phyloP scores from a whole-genome alignment of 306 rosid species.

The Calophaca sinica region DNA sequence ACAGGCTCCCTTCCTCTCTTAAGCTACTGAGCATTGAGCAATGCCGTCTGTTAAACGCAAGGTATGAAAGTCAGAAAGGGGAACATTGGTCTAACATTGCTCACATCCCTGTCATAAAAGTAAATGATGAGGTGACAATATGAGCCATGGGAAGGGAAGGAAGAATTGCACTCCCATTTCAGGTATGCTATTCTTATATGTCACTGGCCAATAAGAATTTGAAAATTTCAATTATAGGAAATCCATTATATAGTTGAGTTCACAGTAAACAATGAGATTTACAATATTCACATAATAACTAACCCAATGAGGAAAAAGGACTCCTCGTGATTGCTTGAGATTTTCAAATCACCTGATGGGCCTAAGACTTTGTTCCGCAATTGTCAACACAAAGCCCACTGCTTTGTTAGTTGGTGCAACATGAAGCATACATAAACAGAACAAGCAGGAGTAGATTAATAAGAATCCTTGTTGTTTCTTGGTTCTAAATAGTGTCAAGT shows the following conservation, averaged over 20 bases:
- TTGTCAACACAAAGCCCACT: background rate
- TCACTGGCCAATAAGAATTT: background rate
- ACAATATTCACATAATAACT: too few relatives aligned
- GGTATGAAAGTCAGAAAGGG: background rate
- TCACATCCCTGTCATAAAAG: constrained; percentile 8
- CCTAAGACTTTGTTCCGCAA: background rate
- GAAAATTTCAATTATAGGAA: background rate
- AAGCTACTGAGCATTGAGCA: background rate
- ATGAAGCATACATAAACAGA: background rate
- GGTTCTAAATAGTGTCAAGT: background rate
- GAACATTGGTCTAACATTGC: constrained; percentile 19
- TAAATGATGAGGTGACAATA: background rate
- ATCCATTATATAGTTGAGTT: background rate
- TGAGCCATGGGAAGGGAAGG: background rate
- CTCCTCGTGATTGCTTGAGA: too few relatives aligned
- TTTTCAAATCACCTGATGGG: too few relatives aligned
- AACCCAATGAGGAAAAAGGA: background rate
- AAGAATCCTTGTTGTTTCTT: background rate
- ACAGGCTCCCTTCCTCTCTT: constrained; percentile 2
- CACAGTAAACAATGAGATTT: too few relatives aligned
- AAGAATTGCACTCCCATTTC: background rate
- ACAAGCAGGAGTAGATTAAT: background rate
- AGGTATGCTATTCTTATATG: background rate
- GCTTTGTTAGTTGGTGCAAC: background rate
- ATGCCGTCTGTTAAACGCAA: background rate